A percentile compares a stretch with the other conserved stretches of the same genome.
Evolutionary conservation across 2,329 filamentous ascomycete species (phyloP).

Genomic region (Clarireedia paspali): DNA sequence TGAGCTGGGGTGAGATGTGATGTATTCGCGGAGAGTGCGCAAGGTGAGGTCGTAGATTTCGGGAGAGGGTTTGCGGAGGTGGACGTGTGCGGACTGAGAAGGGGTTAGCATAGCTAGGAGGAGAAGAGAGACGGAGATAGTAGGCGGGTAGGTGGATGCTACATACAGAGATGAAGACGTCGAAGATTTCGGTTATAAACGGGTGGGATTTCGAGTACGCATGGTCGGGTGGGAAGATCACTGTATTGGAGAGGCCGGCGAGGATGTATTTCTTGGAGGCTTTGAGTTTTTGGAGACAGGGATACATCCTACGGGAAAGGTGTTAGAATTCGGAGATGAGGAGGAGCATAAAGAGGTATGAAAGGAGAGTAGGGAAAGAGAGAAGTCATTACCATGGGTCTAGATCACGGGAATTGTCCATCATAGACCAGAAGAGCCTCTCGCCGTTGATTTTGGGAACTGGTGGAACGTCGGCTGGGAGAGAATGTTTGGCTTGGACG

Average conservation of each 20-base stretch:
- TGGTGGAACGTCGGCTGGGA: slow-evolving; percentile 43
- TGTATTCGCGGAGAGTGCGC: not conserved
- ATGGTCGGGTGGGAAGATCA: slow-evolving; percentile 74
- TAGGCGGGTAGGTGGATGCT: not conserved
- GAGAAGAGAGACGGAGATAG: not conserved
- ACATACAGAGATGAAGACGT: slow-evolving; percentile 65
- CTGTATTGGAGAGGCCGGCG: slow-evolving; percentile 82
- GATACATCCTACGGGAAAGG: slow-evolving; percentile 59
- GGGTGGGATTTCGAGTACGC: slow-evolving; percentile 35
- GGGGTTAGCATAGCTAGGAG: not conserved
- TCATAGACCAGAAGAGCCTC: slow-evolving; percentile 86
- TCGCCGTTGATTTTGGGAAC: slow-evolving; percentile 70
- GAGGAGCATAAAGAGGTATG: not conserved
- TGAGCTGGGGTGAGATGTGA: not conserved
- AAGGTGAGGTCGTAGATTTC: slow-evolving; percentile 67
- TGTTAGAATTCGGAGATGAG: not conserved
- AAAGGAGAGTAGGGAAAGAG: not conserved
- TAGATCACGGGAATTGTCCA: slow-evolving; percentile 58
- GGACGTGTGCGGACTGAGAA: slow-evolving; percentile 63
- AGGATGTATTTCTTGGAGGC: slow-evolving; percentile 60
- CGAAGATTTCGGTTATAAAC: slow-evolving; percentile 58
- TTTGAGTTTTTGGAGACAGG: slow-evolving; percentile 65
- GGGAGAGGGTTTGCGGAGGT: slow-evolving; percentile 79
- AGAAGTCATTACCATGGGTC: slow-evolving; percentile 50
- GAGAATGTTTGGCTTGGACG: slow-evolving; percentile 29